These are phyloP conservation scores for Crithidia acanthocephali DNA, from an alignment of 208 protist genomes.

Conservation along the genomic window DNA sequence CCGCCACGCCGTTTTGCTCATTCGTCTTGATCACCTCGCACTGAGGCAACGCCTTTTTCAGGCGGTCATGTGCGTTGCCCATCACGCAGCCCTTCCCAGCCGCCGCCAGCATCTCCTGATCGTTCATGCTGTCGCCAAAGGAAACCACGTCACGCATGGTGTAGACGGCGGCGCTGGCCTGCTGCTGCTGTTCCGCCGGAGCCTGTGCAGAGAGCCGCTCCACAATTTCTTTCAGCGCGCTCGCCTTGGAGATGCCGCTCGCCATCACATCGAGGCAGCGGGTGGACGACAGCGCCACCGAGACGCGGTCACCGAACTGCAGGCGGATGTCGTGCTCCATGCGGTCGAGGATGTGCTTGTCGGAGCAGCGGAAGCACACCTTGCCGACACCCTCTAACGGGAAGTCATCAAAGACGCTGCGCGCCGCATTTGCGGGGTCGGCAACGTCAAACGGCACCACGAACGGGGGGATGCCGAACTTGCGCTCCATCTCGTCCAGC, in stretches of 20 bases:
- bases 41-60: slow-evolving; percentile 45
- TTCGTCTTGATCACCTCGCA: slow-evolving; percentile 45
- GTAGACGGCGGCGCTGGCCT: background rate
- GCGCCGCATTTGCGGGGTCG: slow-evolving; percentile 23
- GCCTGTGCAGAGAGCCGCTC: slow-evolving; percentile 10
- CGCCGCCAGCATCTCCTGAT: slow-evolving; percentile 49
- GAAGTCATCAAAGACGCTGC: slow-evolving; percentile 52
- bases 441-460: slow-evolving; percentile 42
- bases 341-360: slow-evolving; percentile 37
- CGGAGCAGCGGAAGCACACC: slow-evolving; percentile 62
- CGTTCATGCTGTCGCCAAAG: slow-evolving; percentile 79
- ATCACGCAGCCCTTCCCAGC: slow-evolving; percentile 58
- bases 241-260: slow-evolving; percentile 58
- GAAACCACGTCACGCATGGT: slow-evolving; percentile 39
- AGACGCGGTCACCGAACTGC: slow-evolving; percentile 48
- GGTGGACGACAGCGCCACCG: slow-evolving; percentile 59
- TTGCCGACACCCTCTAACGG: slow-evolving; percentile 66
- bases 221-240: slow-evolving; percentile 49
- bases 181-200: background rate
- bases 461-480: slow-evolving; percentile 62
- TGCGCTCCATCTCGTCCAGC: slow-evolving; percentile 45
- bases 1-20: slow-evolving; percentile 52
- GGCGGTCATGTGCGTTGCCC: slow-evolving; percentile 51
- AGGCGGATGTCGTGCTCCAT: slow-evolving; percentile 48
- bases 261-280: slow-evolving; percentile 69